phyloP scores from a whole-genome alignment of 306 rosid genomes.

The Mucuna pruriens region DNA sequence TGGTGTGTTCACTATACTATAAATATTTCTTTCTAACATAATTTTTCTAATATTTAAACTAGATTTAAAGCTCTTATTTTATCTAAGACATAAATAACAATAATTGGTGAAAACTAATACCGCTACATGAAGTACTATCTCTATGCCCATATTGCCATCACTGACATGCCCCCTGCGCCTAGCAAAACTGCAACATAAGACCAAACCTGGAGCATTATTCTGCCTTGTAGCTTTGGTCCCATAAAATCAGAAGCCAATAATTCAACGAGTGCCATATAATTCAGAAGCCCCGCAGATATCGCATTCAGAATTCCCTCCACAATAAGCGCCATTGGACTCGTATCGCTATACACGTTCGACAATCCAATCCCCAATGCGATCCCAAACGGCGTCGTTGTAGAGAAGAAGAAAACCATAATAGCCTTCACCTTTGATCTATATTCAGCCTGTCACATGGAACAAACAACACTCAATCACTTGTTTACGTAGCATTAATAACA shows the following conservation, averaged over 20 bases:
- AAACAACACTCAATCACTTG: neutral
- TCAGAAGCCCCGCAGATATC: slow-evolving; percentile 66
- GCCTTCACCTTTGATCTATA: slow-evolving; percentile 54
- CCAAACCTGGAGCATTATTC: slow-evolving; percentile 51
- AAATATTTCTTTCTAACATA: too few relatives aligned
- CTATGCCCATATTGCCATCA: slow-evolving; percentile 81
- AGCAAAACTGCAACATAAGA: slow-evolving; percentile 58
- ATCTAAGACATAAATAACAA: too few relatives aligned
- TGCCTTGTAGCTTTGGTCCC: slow-evolving; percentile 61
- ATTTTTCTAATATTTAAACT: too few relatives aligned
- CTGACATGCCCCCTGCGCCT: slow-evolving; percentile 71
- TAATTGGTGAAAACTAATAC: too few relatives aligned
- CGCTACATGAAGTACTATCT: too few relatives aligned
- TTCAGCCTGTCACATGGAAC: slow-evolving; percentile 50
- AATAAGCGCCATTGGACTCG: slow-evolving; percentile 58
- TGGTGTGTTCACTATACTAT: too few relatives aligned
- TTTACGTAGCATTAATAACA: neutral
- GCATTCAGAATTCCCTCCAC: slow-evolving; percentile 73
- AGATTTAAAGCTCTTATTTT: too few relatives aligned
- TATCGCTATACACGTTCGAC: slow-evolving; percentile 56
- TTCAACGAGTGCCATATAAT: slow-evolving; percentile 74
- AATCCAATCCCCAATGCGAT: slow-evolving; percentile 63
- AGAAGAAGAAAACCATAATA: slow-evolving; percentile 65
- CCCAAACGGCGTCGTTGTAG: slow-evolving; percentile 71
- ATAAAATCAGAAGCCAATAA: slow-evolving; percentile 63